Evolutionary conservation across 805 yeast genomes (phyloP), one percentile per base, ranked within the genome.

Genomic region (Candida namnaoensis): DNA sequence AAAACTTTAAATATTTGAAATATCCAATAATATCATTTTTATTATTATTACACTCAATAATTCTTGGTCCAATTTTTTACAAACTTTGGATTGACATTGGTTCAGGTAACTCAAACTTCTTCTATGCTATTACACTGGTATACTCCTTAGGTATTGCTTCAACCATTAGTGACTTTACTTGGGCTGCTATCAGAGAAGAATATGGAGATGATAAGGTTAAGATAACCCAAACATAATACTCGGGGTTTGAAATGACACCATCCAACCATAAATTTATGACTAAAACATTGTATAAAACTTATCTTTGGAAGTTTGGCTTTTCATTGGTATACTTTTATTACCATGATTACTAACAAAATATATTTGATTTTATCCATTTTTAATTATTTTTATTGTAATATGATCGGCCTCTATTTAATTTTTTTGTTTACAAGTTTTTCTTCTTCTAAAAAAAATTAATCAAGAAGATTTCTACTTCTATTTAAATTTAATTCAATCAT

Each of bases 91-190:
- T 91, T 50, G 83, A 82, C 44, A 69, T 87, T 44, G 96, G 96
- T 12, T 87, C 93, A 30, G 99, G 99, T 26, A 93, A 93, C 64
- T 81, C 96, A 40, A 93, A 93, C 62, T 93, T 93, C 67, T 93
- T 88, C 66, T 93, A 91, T 65, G 96, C 98, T 34, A 84, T 93
- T 52, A 87, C 93, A 4, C 70, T 93, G 44, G 85, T 82, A 3
- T 82, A 88, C 60, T 80, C 85, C 0, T 65, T 79, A 8, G 85
- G 88, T 4, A 71, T 88, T 49, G 77, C 80, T 0, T 60, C 85
- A 28, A 67, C 86, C 3, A 53, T 88, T 14, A 71, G 82, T 36
- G 98, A 93, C 53, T 74, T 86, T 48, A 64, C 82, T 11, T 88
- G 98, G 96, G 86, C 86, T 2, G 75, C 79, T 49, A 58, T 88